Percentiles rank a stretch among this genome's conserved stretches.
These are phyloP conservation scores for Capsicum rhomboideum DNA, from an alignment of 257 asterid species.

Conservation along the genomic window DNA sequence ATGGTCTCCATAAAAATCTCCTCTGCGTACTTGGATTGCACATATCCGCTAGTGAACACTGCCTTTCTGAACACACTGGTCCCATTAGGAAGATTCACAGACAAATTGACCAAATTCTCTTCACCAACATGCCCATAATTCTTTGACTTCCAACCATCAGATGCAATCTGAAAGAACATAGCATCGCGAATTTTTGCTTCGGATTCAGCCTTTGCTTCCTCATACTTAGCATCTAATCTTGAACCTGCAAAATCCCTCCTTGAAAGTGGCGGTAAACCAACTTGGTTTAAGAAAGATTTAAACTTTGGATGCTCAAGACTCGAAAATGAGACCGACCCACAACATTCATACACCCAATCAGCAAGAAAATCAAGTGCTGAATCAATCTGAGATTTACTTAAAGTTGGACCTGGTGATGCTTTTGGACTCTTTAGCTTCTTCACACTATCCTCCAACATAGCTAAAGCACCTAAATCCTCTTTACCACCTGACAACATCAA, in stretches of 20 bases:
- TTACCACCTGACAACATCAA: conserved; percentile 83
- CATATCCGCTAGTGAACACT: conserved; percentile 56
- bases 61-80: conserved; percentile 69
- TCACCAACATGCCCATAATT: conserved; percentile 27
- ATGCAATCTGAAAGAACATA: conserved; percentile 87
- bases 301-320: conserved; percentile 90
- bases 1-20: conserved; percentile 80
- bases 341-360: conserved; percentile 88
- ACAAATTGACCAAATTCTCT: conserved; percentile 57
- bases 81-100: conserved; percentile 93
- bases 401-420: conserved; percentile 44
- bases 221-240: conserved; percentile 60
- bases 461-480: conserved; percentile 85
- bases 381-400: conserved; percentile 65
- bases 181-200: conserved; percentile 91
- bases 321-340: conserved; percentile 78
- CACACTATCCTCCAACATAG: conserved; percentile 84
- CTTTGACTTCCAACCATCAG: conserved; percentile 78
- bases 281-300: conserved; percentile 67
- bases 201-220: conserved; percentile 54
- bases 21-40: conserved; percentile 70
- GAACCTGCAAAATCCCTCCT: conserved; percentile 51
- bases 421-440: conserved; percentile 85
- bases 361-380: conserved; percentile 63
- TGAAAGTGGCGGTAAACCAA: conserved; percentile 67